These are phyloP conservation scores for Pythium guiyangense DNA, from an alignment of 352 stramenopile species.

Conservation along the genomic window DNA sequence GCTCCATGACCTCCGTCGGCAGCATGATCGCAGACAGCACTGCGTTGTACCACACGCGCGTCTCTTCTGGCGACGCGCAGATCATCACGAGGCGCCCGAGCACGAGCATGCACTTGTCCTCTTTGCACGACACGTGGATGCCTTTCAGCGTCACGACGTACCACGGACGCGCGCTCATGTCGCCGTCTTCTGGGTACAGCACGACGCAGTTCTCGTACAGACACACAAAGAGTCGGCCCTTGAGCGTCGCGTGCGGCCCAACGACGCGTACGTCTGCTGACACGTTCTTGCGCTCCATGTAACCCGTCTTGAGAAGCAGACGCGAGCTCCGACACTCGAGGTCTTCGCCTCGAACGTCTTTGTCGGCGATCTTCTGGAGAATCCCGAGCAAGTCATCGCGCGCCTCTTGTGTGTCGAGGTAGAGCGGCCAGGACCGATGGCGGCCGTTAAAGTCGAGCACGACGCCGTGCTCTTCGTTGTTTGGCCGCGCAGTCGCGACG, in stretches of 20 bases:
- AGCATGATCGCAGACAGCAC: constrained; percentile 58
- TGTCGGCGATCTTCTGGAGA: constrained; percentile 64
- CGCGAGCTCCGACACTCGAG: constrained; percentile 64
- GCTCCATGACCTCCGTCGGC: constrained; percentile 64
- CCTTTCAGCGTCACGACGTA: constrained; percentile 71
- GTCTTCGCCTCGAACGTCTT: constrained; percentile 56
- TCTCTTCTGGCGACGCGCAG: constrained; percentile 48
- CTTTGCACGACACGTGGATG: constrained; percentile 56
- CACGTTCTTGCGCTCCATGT: constrained; percentile 63
- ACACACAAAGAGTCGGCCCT: constrained; percentile 69
- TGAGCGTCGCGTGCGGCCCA: constrained; percentile 67
- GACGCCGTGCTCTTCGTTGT: constrained; percentile 59
- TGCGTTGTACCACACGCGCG: constrained; percentile 68
- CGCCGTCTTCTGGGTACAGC: constrained; percentile 71
- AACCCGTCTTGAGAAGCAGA: constrained; percentile 71
- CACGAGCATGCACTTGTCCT: constrained; percentile 60
- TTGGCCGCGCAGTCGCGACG: constrained; percentile 27
- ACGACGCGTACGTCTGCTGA: constrained; percentile 21
- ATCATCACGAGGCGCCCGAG: constrained; percentile 58
- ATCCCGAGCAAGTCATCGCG: constrained; percentile 72
- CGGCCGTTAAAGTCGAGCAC: constrained; percentile 61
- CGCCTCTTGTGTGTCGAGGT: constrained; percentile 65
- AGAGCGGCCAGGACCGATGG: constrained; percentile 74
- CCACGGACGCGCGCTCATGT: constrained; percentile 58
- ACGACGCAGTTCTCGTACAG: constrained; percentile 76